Base-by-base conservation (phyloP, 2,329 filamentous ascomycete species). In the Xylaria digitata region DNA sequence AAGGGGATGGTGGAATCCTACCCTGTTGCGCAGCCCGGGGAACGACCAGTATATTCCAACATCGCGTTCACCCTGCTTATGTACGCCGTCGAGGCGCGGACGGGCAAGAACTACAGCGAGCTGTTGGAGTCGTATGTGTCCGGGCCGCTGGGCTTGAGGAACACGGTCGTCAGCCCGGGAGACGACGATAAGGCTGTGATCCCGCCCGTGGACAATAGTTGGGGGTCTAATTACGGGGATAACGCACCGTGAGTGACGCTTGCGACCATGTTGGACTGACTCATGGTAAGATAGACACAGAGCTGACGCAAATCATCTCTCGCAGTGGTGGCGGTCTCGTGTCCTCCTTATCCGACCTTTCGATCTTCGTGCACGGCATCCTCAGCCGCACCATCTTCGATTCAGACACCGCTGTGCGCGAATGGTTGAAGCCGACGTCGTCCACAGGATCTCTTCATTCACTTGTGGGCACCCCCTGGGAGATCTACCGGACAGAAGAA, bases 31-130 rank as follows among this genome's bases (percentile, higher is more conserved):
- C 53, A 37, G 17, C 61, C 61, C 9, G 45, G 53, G 1, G 61
- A 63, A 42, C 21, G 53, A 13, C 61, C 61, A 3, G 61, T 58
- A 9, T 63, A 63, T 26, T 63, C 61, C 11, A 63, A 63, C 19
- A 63, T 63, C 13, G 61, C 53, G 1, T 63, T 63, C 46, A 63
- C 61, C 3, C 26, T 63, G n/a, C 61, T 58, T n/a, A 57, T 57
- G 53, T 63, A 57, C 37, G 61, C 61, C 11, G 61, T 57, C 21
- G 45, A 63, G 46, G 53, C 2, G 15, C 34, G 19, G 7, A 65
- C 48, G 3, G 62, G 56, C 8, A 54, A 32, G 48, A 61, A 21
- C 17, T 65, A 65, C 19, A 50, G 15, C 7, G 52, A 50, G 19
- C 37, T 63, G 1, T n/a, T 63, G 6, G 23, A 52, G 46, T 52